Evolutionary conservation across 2,329 filamentous ascomycete genomes (phyloP), one percentile per base, ranked within the genome.

Genomic region (Fusarium neocosmosporiellum): DNA sequence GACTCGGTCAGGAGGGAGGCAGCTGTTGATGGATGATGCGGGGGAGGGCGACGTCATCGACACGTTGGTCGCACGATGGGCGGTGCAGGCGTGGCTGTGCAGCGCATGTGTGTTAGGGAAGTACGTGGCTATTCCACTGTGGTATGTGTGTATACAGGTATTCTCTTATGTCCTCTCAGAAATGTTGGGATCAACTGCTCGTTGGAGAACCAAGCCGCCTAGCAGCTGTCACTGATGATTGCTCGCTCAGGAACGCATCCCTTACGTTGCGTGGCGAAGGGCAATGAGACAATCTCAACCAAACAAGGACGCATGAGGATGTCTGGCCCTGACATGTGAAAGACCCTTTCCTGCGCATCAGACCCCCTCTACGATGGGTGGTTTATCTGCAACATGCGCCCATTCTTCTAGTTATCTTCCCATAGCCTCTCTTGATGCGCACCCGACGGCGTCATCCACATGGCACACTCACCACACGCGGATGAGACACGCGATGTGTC

Each of bases 11-110:
- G 50, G 63, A 61, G 53, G 54, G 72, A 76, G 74, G 74, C 63
- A 78, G 72, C 73, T 76, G 58, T 70, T 64, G 63, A 60, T 65
- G 55, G 37, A 41, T 60, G 55, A 33, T 72, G 78, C 72, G 78
- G 78, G 78, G 78, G n/a, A 24, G 34, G 63, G 71, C 76, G 70
- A 79, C 78, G 77, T 79, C 78, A 79, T 79, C 75, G 69, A 72
- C 39, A 64, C 39, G 39, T 39, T 53, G 70, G 60, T 78, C 68
- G 72, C 69, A 74, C 74, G 76, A 75, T 73, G 65, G 59, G 67
- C 66, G 66, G 69, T 69, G 71, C 67, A 74, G 16, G 22, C 72
- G 71, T 74, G 73, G 73, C 71, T 66, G 72, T 70, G 67, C 63
- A 67, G 33, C 11, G 29, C 7, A 20, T n/a, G 6, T 1, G 7